phyloP scores from a whole-genome alignment of 2,329 filamentous ascomycete genomes.

The Lachnellula arida region DNA sequence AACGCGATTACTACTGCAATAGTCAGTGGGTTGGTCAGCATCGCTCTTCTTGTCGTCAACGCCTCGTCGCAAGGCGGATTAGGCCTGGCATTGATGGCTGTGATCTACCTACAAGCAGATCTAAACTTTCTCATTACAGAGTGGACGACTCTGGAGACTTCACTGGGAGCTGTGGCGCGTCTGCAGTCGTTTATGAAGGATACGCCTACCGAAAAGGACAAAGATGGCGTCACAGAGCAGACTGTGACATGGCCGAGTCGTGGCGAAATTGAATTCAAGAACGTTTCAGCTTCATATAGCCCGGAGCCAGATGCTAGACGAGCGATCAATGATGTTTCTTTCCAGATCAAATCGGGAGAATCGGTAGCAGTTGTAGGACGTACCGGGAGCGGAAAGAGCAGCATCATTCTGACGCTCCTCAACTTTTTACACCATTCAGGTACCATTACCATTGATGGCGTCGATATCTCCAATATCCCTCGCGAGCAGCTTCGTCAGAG shows the following conservation, averaged over 20 bases:
- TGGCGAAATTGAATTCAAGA: conserved; percentile 30
- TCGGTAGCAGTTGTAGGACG: neutral
- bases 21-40: conserved; percentile 16
- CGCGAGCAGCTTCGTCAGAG: conserved; percentile 40
- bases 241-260: conserved; percentile 9
- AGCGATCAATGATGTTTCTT: neutral
- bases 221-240: neutral
- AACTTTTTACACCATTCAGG: conserved; percentile 42
- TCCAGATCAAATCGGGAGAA: neutral
- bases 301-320: neutral
- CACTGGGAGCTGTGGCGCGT: conserved; percentile 14
- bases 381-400: conserved; percentile 34
- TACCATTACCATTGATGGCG: conserved; percentile 42
- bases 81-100: conserved; percentile 22
- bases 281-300: neutral
- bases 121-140: conserved; percentile 7
- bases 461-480: conserved; percentile 42
- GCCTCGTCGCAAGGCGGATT: conserved; percentile 15
- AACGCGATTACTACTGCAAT: conserved; percentile 17
- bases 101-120: conserved; percentile 12
- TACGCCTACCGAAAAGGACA: conserved; percentile 4
- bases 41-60: conserved; percentile 28
- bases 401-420: conserved; percentile 43
- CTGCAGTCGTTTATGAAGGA: conserved; percentile 1
- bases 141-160: conserved; percentile 19